Percentiles rank a stretch among this genome's conserved stretches.
Evolutionary conservation across 2,329 filamentous ascomycete genomes (phyloP).

Genomic region (Chrysoporthe austroafricana): DNA sequence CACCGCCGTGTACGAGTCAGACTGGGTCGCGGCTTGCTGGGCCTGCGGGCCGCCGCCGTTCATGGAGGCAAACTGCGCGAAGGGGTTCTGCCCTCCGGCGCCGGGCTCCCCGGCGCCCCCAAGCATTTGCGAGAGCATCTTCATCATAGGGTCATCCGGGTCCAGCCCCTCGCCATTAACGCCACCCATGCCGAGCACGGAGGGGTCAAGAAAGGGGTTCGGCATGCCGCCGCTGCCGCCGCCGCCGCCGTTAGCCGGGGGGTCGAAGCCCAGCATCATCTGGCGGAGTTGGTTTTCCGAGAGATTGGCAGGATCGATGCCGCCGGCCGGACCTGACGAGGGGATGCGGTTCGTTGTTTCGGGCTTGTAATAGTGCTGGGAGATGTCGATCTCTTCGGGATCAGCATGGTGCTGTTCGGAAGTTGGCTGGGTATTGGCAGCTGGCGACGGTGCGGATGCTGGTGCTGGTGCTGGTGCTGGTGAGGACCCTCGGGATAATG

Average conservation of each 20-base stretch:
- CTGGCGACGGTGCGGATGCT: constrained; percentile 27
- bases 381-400: constrained; percentile 79
- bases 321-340: constrained; percentile 20
- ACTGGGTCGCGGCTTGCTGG: constrained; percentile 37
- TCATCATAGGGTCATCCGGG: constrained; percentile 68
- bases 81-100: constrained; percentile 34
- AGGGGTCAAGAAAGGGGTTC: constrained; percentile 39
- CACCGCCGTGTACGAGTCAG: constrained; percentile 50
- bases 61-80: constrained; percentile 46
- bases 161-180: constrained; percentile 35
- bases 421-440: constrained; percentile 39
- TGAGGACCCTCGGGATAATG: constrained; percentile 37
- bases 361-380: constrained; percentile 71
- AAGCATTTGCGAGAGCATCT: constrained; percentile 78
- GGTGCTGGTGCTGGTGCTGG: constrained; percentile 38
- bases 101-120: constrained; percentile 33
- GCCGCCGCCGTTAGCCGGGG: constrained; percentile 32
- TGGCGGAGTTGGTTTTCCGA: constrained; percentile 66
- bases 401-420: constrained; percentile 53
- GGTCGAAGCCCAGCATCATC: constrained; percentile 65
- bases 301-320: constrained; percentile 41
- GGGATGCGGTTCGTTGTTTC: constrained; percentile 46
- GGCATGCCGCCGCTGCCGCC: constrained; percentile 21
- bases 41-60: constrained; percentile 41
- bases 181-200: constrained; percentile 35